Evolutionary conservation across 768 basidiomycete genomes (phyloP).

Genomic region (Mycena leptocephala): DNA sequence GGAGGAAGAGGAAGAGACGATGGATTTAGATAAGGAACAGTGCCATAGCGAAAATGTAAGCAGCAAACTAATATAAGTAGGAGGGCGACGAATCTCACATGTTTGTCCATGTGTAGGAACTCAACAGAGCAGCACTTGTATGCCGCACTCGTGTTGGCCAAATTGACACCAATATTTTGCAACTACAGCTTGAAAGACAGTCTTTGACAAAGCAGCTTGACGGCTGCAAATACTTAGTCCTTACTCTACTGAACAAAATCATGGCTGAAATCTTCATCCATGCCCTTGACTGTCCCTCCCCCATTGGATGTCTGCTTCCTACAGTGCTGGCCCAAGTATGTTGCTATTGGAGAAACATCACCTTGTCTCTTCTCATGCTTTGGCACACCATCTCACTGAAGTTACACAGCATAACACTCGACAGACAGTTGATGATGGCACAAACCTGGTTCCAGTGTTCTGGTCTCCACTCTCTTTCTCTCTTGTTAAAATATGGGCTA

Average conservation of each 20-base stretch:
- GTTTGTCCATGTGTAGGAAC: neutral
- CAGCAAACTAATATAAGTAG: neutral
- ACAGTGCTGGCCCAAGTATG: neutral
- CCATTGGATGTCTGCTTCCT: too few species aligned
- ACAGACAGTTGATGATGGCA: neutral
- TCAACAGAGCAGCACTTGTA: neutral
- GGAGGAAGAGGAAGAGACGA: too few species aligned
- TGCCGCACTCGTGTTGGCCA: neutral
- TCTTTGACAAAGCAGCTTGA: neutral
- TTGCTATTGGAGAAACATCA: neutral
- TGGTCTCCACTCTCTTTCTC: neutral
- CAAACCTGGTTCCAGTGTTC: neutral
- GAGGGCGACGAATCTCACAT: neutral
- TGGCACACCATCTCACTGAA: neutral
- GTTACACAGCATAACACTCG: neutral
- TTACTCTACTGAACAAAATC: neutral
- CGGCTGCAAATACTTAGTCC: neutral
- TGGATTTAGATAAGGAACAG: too few species aligned
- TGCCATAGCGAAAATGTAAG: neutral
- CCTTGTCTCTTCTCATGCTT: neutral
- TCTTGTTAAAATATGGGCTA: neutral
- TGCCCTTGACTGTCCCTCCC: too few species aligned
- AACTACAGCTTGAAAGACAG: neutral
- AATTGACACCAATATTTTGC: neutral
- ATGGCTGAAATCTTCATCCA: neutral